Percentiles rank a stretch among this genome's conserved stretches.
These are phyloP conservation scores for Populus ilicifolia DNA, from an alignment of 345 rosid species.

Conservation along the genomic window DNA sequence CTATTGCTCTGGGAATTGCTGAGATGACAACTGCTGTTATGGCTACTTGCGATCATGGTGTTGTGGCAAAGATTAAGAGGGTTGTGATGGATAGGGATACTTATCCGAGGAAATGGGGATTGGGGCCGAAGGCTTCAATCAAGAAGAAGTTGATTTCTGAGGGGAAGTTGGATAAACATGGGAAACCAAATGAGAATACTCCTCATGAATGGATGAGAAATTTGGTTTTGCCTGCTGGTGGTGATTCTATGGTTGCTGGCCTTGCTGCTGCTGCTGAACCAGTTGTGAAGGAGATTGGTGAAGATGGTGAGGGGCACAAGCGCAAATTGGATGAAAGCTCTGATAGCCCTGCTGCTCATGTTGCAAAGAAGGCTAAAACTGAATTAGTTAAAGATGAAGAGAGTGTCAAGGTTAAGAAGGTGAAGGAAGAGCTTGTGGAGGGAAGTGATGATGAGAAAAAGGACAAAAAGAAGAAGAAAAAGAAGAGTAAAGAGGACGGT, in stretches of 20 bases:
- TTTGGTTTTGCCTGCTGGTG: constrained; percentile 64
- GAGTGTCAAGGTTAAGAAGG: constrained; percentile 20
- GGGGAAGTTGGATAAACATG: constrained; percentile 84
- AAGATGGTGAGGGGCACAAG: constrained; percentile 44
- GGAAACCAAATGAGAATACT: constrained; percentile 76
- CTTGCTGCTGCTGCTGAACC: constrained; percentile 30
- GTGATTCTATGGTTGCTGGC: constrained; percentile 65
- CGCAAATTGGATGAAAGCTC: constrained; percentile 48
- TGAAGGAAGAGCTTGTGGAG: not conserved
- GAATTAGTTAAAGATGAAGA: constrained; percentile 31
- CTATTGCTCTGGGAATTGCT: constrained; percentile 82
- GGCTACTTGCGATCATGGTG: constrained; percentile 94
- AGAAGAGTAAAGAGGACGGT: constrained; percentile 39
- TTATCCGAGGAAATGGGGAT: constrained; percentile 94
- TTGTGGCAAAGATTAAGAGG: constrained; percentile 93
- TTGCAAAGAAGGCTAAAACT: constrained; percentile 54
- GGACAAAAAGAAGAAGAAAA: constrained; percentile 49
- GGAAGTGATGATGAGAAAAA: constrained; percentile 16
- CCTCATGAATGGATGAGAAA: constrained; percentile 81
- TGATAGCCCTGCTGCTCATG: constrained; percentile 35
- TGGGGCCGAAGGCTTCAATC: constrained; percentile 82
- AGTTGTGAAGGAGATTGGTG: constrained; percentile 6
- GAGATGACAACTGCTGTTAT: constrained; percentile 97
- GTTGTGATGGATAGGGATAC: constrained; percentile 98
- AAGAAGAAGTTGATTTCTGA: constrained; percentile 81